These are phyloP conservation scores for Sesbania bispinosa DNA, from an alignment of 306 rosid species.

Conservation along the genomic window DNA sequence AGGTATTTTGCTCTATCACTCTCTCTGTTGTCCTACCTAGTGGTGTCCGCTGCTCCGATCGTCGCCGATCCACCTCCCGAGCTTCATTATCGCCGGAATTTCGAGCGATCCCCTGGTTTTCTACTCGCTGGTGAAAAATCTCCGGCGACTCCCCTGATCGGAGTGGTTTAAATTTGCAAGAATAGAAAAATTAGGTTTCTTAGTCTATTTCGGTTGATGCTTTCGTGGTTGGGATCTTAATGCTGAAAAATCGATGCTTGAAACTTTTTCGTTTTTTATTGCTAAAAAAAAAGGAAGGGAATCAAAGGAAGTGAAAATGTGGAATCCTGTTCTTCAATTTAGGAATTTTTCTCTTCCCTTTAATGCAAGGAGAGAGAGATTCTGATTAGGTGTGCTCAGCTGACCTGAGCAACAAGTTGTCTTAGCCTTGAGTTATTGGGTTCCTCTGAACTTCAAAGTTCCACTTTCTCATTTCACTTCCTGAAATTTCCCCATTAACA, in stretches of 20 bases:
- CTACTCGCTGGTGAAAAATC: conserved; percentile 11
- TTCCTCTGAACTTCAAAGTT: conserved; percentile 3
- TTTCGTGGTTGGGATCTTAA: conserved; percentile 19
- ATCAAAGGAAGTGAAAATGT: conserved; percentile 26
- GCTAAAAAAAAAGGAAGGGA: conserved; percentile 10
- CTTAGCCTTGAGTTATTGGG: not conserved
- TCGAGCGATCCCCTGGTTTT: conserved; percentile 47
- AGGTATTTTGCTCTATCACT: conserved; percentile 37
- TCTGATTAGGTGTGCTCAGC: conserved; percentile 6
- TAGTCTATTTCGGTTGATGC: not conserved
- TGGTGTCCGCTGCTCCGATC: conserved; percentile 32
- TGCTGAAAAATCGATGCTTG: not conserved
- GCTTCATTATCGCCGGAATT: conserved; percentile 23
- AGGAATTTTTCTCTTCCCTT: not conserved
- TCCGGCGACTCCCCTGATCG: conserved; percentile 27
- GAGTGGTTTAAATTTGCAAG: not conserved
- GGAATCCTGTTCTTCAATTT: conserved; percentile 6
- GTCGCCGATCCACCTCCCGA: conserved; percentile 35
- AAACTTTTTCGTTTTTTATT: not conserved
- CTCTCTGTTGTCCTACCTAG: not conserved
- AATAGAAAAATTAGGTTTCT: not conserved
- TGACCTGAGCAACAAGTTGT: not conserved
- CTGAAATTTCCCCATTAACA: not conserved
- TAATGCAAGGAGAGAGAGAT: conserved; percentile 12
- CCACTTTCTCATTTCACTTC: not conserved